Conservation (phyloP, 306 rosid genomes). For the Rosa chinensis region DNA sequence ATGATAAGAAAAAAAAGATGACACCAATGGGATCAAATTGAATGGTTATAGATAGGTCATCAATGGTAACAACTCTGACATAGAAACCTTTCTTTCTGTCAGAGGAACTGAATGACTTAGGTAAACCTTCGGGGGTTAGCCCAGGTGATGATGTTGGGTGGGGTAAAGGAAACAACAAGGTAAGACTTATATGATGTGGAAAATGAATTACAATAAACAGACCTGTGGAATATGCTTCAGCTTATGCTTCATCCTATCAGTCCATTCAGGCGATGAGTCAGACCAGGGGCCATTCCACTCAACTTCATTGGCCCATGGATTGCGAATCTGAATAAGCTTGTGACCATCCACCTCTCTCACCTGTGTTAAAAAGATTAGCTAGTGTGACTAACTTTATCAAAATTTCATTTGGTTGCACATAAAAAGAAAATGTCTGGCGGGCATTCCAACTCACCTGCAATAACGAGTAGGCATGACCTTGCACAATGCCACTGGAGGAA, state of each 20-base stretch:
- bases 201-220: constrained; percentile 18
- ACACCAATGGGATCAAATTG: not conserved
- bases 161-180: not conserved
- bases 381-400: not conserved
- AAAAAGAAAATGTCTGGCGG: not conserved
- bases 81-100: not conserved
- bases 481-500: constrained; percentile 98
- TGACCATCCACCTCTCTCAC: constrained; percentile 96
- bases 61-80: not conserved
- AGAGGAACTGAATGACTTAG: not conserved
- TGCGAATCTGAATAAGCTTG: constrained; percentile 96
- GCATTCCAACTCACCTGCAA: constrained; percentile 63
- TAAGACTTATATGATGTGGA: constrained; percentile 2
- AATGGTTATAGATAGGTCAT: constrained; percentile 8
- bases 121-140: not conserved
- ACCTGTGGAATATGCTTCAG: constrained; percentile 94
- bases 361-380: constrained; percentile 38
- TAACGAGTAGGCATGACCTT: constrained; percentile 97
- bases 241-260: constrained; percentile 97
- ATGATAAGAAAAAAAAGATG: not conserved
- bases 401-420: not conserved
- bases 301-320: constrained; percentile 99
- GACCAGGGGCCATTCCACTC: constrained; percentile 99
- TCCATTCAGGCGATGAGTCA: constrained; percentile 91
- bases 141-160: not conserved